These are phyloP conservation scores for Ephemerocybe angulata DNA, from an alignment of 768 basidiomycete genomes.

Conservation along the genomic window DNA sequence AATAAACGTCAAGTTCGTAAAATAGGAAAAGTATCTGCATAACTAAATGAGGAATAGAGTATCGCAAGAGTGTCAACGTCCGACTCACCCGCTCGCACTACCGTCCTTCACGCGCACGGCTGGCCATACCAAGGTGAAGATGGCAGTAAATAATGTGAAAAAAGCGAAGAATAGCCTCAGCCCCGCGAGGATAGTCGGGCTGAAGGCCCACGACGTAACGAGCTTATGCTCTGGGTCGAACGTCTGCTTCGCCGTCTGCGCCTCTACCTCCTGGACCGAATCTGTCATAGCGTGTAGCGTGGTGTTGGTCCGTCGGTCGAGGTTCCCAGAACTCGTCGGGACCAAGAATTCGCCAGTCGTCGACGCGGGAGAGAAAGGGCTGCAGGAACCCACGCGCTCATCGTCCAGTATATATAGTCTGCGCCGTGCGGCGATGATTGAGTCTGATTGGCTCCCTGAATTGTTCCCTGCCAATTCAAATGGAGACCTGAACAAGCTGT, in stretches of 20 bases:
- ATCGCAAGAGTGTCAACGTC: not conserved
- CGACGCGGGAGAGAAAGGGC: too few species aligned
- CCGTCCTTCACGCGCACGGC: not conserved
- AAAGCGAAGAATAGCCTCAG: slow-evolving; percentile 8
- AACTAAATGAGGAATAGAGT: not conserved
- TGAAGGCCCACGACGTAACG: slow-evolving; percentile 13
- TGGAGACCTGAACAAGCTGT: too few species aligned
- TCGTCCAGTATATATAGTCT: too few species aligned
- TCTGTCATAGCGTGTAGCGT: not conserved
- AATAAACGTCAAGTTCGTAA: slow-evolving; percentile 13
- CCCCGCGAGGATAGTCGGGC: slow-evolving; percentile 5
- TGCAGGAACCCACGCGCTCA: too few species aligned
- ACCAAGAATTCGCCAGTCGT: too few species aligned
- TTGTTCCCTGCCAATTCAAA: too few species aligned
- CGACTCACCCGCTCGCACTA: slow-evolving; percentile 8
- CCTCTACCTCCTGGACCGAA: not conserved
- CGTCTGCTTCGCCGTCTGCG: not conserved
- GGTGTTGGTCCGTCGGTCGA: not conserved
- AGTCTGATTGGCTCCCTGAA: too few species aligned
- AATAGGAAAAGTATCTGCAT: slow-evolving; percentile 14
- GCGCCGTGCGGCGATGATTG: too few species aligned
- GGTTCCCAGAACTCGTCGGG: too few species aligned
- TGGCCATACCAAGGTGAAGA: slow-evolving; percentile 6
- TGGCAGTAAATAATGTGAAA: slow-evolving; percentile 5
- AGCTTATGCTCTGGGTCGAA: slow-evolving; percentile 12